phyloP scores from a whole-genome alignment of 495 filamentous ascomycete genomes.

The Parachaetomium inaequale region DNA sequence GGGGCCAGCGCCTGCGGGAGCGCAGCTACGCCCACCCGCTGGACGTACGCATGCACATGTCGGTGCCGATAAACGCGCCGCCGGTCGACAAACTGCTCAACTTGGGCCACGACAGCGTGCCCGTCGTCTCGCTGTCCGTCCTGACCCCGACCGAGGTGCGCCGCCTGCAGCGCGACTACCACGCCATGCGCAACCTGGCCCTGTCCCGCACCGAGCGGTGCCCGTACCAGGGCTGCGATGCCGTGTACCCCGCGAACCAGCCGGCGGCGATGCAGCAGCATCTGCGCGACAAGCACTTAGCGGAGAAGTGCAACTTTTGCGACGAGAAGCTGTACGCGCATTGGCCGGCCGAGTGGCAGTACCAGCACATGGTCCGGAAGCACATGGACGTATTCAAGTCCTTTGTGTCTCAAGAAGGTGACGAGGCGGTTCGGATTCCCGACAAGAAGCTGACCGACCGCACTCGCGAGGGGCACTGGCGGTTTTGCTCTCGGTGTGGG shows the following conservation, averaged over 20 bases:
- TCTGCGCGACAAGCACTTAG: constrained; percentile 29
- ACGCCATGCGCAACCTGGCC: constrained; percentile 32
- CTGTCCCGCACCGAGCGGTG: constrained; percentile 35
- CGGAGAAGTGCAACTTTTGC: constrained; percentile 30
- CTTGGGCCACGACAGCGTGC: constrained; percentile 27
- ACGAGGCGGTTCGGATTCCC: neutral
- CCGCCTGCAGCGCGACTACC: constrained; percentile 33
- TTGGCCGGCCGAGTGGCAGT: constrained; percentile 22
- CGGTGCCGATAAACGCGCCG: constrained; percentile 34
- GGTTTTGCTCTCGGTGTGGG: constrained; percentile 29
- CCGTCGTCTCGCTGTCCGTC: constrained; percentile 35
- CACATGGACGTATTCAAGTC: constrained; percentile 11
- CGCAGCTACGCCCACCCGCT: constrained; percentile 26
- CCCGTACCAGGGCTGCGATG: constrained; percentile 33
- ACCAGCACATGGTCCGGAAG: constrained; percentile 19
- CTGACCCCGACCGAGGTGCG: constrained; percentile 40
- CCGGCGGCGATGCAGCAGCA: constrained; percentile 29
- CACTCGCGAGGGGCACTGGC: constrained; percentile 8
- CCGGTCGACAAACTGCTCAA: constrained; percentile 37
- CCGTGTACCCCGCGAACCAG: constrained; percentile 27
- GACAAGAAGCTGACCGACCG: neutral
- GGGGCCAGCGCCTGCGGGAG: constrained; percentile 14
- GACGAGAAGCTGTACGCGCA: constrained; percentile 25
- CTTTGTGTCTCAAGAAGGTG: neutral
- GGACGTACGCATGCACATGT: constrained; percentile 15